Evolutionary conservation across 192 early-diverging fungal genomes (phyloP).

Genomic region (Diversispora epigaea): DNA sequence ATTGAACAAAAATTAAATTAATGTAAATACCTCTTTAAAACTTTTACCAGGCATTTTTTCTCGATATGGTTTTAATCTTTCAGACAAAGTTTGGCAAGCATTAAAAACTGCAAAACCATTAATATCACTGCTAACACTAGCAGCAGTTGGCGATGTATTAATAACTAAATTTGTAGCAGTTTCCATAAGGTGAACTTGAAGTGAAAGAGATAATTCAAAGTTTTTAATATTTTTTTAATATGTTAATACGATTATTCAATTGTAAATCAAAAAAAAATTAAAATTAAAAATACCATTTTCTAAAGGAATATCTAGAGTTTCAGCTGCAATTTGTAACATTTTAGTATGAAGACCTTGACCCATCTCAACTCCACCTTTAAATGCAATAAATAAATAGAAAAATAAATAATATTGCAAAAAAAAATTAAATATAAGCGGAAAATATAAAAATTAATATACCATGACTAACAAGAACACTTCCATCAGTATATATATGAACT

Average conservation of each 20-base stretch:
- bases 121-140: constrained; percentile 74
- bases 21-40: constrained; percentile 50
- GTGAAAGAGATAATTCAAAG: too few relatives aligned
- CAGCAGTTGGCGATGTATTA: constrained; percentile 80
- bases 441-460: constrained; percentile 37
- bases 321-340: constrained; percentile 82
- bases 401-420: background rate
- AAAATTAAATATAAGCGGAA: background rate
- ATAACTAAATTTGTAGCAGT: constrained; percentile 76
- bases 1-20: background rate
- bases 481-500: constrained; percentile 84
- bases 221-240: background rate
- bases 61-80: constrained; percentile 70
- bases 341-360: constrained; percentile 91
- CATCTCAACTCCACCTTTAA: constrained; percentile 74
- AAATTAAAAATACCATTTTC: constrained; percentile 38
- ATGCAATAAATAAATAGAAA: background rate
- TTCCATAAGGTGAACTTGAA: constrained; percentile 39
- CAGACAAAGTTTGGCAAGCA: constrained; percentile 72
- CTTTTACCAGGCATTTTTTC: constrained; percentile 54
- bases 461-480: constrained; percentile 77
- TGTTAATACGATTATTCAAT: too few relatives aligned
- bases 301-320: constrained; percentile 74
- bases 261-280: background rate
- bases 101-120: constrained; percentile 81